These are phyloP conservation scores for Onygenales sp. DNA, from an alignment of 2,329 filamentous ascomycete species.

Conservation along the genomic window DNA sequence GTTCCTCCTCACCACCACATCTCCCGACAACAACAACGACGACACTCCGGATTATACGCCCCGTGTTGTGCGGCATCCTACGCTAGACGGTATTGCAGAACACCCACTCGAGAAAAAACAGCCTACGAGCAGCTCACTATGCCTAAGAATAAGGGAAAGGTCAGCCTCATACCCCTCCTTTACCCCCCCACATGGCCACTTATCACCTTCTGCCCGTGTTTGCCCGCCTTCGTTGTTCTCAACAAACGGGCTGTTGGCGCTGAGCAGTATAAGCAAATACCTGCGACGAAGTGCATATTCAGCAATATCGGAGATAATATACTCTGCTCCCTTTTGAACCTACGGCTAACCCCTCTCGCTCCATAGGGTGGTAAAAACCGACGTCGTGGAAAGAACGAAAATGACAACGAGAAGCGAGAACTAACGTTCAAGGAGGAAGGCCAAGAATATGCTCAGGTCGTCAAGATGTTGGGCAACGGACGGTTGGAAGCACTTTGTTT, in stretches of 20 bases:
- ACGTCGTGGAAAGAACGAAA: constrained; percentile 97
- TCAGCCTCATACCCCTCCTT: constrained; percentile 39
- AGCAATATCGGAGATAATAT: neutral
- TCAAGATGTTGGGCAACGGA: constrained; percentile 95
- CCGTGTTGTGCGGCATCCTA: neutral
- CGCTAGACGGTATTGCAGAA: constrained; percentile 13
- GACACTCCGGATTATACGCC: neutral
- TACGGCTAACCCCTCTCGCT: constrained; percentile 16
- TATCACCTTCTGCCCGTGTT: neutral
- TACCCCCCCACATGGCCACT: constrained; percentile 14
- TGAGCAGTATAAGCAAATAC: neutral
- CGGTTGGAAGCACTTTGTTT: constrained; percentile 91
- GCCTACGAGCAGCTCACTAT: constrained; percentile 44
- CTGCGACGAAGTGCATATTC: neutral
- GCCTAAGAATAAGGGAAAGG: constrained; percentile 99
- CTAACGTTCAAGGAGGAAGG: constrained; percentile 98
- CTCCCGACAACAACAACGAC: neutral
- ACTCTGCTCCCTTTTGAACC: neutral
- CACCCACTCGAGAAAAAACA: constrained; percentile 1
- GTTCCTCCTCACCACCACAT: neutral
- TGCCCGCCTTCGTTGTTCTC: neutral
- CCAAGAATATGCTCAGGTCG: constrained; percentile 80
- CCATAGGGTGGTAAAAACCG: constrained; percentile 92
- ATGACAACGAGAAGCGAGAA: constrained; percentile 98
- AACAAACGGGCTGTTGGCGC: neutral